phyloP scores from a whole-genome alignment of 106 monocot species.

The Posidonia australis region DNA sequence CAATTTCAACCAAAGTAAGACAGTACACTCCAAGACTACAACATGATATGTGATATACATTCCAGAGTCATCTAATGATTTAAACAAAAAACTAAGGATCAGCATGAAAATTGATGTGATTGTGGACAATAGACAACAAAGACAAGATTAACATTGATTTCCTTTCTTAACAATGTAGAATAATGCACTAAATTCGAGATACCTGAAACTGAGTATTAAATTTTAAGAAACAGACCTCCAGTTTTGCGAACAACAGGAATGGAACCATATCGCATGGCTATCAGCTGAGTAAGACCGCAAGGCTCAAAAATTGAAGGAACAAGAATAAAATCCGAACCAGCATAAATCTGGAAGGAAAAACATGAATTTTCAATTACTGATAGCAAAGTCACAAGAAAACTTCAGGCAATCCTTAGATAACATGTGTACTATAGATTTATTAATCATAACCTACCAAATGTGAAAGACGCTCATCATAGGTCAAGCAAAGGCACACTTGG shows the following conservation, averaged over 20 bases:
- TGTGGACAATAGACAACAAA: too few relatives aligned
- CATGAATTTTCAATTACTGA: not conserved
- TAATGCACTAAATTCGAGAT: too few relatives aligned
- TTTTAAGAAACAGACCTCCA: slow-evolving; percentile 46
- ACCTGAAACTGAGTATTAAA: not conserved
- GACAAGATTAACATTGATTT: too few relatives aligned
- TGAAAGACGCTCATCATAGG: slow-evolving; percentile 94
- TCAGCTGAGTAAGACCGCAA: slow-evolving; percentile 89
- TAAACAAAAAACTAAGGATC: too few relatives aligned
- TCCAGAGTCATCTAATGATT: too few relatives aligned
- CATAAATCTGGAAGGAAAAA: slow-evolving; percentile 64
- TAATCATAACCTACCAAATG: slow-evolving; percentile 53
- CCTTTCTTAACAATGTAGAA: too few relatives aligned
- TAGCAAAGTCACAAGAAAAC: not conserved
- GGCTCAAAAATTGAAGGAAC: slow-evolving; percentile 98
- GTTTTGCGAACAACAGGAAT: slow-evolving; percentile 95
- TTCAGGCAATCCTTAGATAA: not conserved
- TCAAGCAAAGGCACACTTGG: slow-evolving; percentile 57
- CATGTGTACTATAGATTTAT: not conserved
- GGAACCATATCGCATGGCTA: slow-evolving; percentile 95
- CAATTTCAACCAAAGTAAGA: too few relatives aligned
- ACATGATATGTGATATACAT: too few relatives aligned
- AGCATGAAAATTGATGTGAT: too few relatives aligned
- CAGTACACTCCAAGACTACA: too few relatives aligned
- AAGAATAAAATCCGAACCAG: slow-evolving; percentile 89